Conservation (phyloP, 306 rosid genomes). For the Cotoneaster glaucophyllus region DNA sequence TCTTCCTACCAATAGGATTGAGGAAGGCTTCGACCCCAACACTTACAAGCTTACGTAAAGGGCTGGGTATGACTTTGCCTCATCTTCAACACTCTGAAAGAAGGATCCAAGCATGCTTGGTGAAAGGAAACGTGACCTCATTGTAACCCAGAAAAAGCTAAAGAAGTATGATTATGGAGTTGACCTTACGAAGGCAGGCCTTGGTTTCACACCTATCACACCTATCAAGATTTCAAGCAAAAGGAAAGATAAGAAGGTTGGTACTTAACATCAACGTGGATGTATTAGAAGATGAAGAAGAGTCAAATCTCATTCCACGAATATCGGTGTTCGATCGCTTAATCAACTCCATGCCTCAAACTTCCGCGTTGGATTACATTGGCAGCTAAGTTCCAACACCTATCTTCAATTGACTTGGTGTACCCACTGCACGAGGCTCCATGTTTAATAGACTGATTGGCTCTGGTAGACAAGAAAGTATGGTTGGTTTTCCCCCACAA, state of each 20-base stretch:
- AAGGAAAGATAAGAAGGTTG: background rate
- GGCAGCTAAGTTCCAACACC: accelerated
- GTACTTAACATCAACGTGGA: background rate
- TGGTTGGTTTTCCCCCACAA: accelerated
- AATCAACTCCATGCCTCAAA: background rate
- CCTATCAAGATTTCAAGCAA: background rate
- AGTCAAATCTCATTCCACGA: background rate
- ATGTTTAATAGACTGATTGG: background rate
- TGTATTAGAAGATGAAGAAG: background rate
- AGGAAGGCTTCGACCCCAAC: too few relatives aligned
- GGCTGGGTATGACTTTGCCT: too few relatives aligned
- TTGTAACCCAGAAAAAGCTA: background rate
- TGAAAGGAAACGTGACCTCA: background rate
- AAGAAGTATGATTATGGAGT: background rate
- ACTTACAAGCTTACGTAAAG: too few relatives aligned
- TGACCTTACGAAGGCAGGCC: background rate
- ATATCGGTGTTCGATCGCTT: background rate
- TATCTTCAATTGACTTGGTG: too few relatives aligned
- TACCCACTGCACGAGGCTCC: background rate
- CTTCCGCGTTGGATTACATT: background rate
- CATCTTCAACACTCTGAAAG: too few relatives aligned
- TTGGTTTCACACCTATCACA: background rate
- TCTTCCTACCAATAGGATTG: too few relatives aligned
- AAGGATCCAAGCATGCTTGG: background rate
- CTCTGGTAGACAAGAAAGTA: background rate